phyloP scores from a whole-genome alignment of 495 filamentous ascomycete species.

The Thermochaetoides thermophila region DNA sequence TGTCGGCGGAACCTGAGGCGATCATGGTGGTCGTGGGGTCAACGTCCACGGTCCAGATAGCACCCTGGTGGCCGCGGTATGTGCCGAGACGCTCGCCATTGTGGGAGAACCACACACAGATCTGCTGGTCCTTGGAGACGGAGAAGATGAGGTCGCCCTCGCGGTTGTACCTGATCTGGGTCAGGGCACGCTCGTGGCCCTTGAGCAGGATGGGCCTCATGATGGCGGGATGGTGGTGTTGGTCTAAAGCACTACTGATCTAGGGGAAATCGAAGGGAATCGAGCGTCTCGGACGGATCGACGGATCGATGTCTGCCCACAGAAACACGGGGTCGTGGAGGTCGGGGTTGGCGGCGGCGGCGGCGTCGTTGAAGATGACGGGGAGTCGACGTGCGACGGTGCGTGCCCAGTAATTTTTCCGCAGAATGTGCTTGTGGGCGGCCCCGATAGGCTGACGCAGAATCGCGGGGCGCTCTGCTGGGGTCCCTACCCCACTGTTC shows the following conservation, averaged over 20 bases:
- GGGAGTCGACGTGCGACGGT: slow-evolving; percentile 9
- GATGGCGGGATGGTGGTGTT: slow-evolving; percentile 13
- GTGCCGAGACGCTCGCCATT: slow-evolving; percentile 92
- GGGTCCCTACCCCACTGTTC: slow-evolving; percentile 9
- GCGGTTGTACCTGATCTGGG: slow-evolving; percentile 90
- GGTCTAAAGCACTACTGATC: too few species aligned
- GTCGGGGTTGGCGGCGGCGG: too few species aligned
- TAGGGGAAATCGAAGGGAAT: too few species aligned
- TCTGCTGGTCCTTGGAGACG: slow-evolving; percentile 89
- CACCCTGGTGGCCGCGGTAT: slow-evolving; percentile 92
- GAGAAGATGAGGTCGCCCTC: slow-evolving; percentile 98
- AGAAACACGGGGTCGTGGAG: too few species aligned
- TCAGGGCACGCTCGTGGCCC: slow-evolving; percentile 97
- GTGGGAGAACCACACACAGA: slow-evolving; percentile 87
- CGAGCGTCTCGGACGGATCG: too few species aligned
- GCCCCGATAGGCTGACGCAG: slow-evolving; percentile 11
- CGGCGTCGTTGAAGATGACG: slow-evolving; percentile 6
- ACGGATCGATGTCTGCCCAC: too few species aligned
- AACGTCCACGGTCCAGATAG: slow-evolving; percentile 96
- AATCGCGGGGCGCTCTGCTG: slow-evolving; percentile 18
- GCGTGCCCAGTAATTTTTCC: slow-evolving; percentile 18
- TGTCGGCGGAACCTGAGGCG: slow-evolving; percentile 91
- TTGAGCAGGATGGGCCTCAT: slow-evolving; percentile 94
- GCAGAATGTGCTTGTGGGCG: slow-evolving; percentile 24
- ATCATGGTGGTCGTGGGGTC: slow-evolving; percentile 88